These are phyloP conservation scores for Pilatotrama ljubarskyi DNA, from an alignment of 768 basidiomycete species.

Conservation along the genomic window DNA sequence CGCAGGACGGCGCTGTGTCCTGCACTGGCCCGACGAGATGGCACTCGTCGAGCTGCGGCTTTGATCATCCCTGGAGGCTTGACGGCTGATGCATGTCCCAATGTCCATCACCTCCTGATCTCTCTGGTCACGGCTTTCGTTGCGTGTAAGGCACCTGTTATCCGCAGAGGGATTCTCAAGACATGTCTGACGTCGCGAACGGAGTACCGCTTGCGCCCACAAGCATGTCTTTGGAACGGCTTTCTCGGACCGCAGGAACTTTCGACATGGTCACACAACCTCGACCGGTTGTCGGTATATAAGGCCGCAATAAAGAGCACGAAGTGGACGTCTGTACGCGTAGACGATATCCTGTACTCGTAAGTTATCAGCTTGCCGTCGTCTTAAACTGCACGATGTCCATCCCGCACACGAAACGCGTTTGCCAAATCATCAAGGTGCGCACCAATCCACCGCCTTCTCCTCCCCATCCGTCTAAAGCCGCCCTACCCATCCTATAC, in stretches of 20 bases:
- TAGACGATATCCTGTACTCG: no score
- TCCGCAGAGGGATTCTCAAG: not conserved
- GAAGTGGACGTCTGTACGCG: no score
- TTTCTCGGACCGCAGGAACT: slow-evolving; percentile 1
- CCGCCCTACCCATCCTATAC: not conserved
- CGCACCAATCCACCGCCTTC: not conserved
- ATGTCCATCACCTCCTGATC: slow-evolving; percentile 6
- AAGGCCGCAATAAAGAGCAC: not conserved
- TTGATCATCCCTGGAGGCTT: slow-evolving; percentile 10
- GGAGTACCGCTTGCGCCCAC: no score
- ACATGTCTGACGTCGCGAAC: no score
- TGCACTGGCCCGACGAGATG: slow-evolving; percentile 2
- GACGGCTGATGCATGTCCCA: slow-evolving; percentile 2
- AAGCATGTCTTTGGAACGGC: not conserved
- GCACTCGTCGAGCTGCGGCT: not conserved
- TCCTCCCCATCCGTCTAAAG: not conserved
- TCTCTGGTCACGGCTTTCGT: no score
- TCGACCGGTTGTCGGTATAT: not conserved
- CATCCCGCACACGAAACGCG: slow-evolving; percentile 43
- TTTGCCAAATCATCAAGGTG: slow-evolving; percentile 76
- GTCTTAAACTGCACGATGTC: slow-evolving; percentile 27
- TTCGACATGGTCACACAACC: slow-evolving; percentile 8
- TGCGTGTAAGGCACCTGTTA: no score
- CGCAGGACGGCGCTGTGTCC: not conserved
- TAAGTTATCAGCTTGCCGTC: not conserved